Conservation (phyloP, 257 asterid species). For the Solanum acaule region DNA sequence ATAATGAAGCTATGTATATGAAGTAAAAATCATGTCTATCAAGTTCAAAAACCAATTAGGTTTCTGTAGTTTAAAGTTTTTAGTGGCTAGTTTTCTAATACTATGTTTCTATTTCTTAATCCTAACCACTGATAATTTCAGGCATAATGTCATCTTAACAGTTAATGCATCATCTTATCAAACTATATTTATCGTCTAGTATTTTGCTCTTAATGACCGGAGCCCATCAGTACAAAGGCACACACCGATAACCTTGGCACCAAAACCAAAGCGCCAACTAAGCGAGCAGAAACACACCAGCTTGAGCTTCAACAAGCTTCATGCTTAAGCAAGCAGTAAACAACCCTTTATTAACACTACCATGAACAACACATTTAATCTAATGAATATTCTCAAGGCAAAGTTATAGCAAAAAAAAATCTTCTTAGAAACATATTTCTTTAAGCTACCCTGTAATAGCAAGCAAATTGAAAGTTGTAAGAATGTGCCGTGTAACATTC, state of each 20-base stretch:
- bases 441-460: background rate
- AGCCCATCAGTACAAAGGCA: background rate
- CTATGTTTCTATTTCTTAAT: background rate
- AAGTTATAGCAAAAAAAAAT: background rate
- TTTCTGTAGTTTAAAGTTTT: background rate
- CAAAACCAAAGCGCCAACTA: background rate
- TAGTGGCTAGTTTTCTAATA: background rate
- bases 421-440: background rate
- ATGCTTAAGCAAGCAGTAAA: background rate
- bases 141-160: background rate
- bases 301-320: background rate
- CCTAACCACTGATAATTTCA: background rate
- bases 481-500: background rate
- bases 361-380: background rate
- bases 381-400: background rate
- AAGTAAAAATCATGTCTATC: background rate
- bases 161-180: background rate
- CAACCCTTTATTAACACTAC: background rate
- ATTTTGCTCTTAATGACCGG: background rate
- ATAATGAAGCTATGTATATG: background rate
- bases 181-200: background rate
- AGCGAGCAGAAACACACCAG: background rate
- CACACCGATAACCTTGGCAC: background rate
- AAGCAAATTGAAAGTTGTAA: background rate
- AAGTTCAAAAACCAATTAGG: background rate